Evolutionary conservation across 148 eudicot species (phyloP), one percentile per base, ranked within the genome.

Genomic region (Agrostemma githago): DNA sequence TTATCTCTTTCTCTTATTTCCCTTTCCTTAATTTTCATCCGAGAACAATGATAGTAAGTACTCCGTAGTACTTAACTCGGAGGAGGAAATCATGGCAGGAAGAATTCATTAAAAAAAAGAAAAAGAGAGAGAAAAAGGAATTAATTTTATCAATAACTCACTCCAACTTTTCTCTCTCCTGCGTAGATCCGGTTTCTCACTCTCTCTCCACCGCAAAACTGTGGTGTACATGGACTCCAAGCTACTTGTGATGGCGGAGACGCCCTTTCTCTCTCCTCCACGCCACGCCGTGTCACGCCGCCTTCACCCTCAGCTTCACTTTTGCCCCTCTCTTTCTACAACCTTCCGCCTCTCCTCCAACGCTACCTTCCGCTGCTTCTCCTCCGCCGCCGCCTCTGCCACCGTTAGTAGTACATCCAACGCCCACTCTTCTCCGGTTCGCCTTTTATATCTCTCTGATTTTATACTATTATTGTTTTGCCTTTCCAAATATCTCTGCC

Each of bases 181-280:
- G 16, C 68, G 39, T 37, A 21, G 71, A 56, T 75, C 39, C 66
- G 37, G 9, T 20, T n/a, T 14, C 17, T 21, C 42, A 26, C 34
- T 21, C 42, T 42, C 71, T 19, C 16, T 20, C 43, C 53, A 15
- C 8, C 54, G 38, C 39, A 40, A 42, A 65, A 26, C 34, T 26
- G 34, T 26, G 34, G 34, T 26, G 34, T 26, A 34, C 57, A 88
- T 88, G 92, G 81, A 83, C 60, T 83, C 85, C 9, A 77, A 75
- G 57, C 39, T 77, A 10, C 8, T 80, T 21, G 26, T 80, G n/a
- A 59, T 80, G n/a, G 74, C 83, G 3, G 83, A 83, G 26, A 72
- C 72, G 39, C 70, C 81, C 8, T 76, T 73, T 66, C 61, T 83
- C 48, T 78, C 79, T 41, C 73, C 75, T 68, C 71, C 59, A 19